phyloP scores from a whole-genome alignment of 1,139 yeast genomes.

The Taphrina wiesneri region DNA sequence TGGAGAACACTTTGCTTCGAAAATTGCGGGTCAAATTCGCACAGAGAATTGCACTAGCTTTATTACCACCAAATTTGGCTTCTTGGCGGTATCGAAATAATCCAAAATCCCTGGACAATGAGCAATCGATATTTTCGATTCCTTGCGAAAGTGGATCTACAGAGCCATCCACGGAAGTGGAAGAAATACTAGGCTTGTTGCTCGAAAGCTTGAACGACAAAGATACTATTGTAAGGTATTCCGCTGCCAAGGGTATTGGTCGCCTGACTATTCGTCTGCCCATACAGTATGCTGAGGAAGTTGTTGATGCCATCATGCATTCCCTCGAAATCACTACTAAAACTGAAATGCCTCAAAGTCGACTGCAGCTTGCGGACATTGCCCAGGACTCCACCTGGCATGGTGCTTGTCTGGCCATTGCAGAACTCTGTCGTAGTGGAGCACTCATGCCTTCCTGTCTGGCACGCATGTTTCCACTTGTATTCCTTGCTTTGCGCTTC shows the following conservation, averaged over 20 bases:
- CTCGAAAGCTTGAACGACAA: slow-evolving; percentile 45
- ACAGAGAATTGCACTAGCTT: slow-evolving; percentile 39
- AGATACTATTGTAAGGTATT: slow-evolving; percentile 51
- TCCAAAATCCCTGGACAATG: not conserved
- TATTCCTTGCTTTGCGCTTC: slow-evolving; percentile 53
- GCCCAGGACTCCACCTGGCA: slow-evolving; percentile 50
- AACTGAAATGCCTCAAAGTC: slow-evolving; percentile 19
- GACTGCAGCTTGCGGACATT: slow-evolving; percentile 30
- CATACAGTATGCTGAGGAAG: slow-evolving; percentile 45
- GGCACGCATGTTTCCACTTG: slow-evolving; percentile 39
- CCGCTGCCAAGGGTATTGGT: slow-evolving; percentile 54
- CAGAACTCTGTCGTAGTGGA: slow-evolving; percentile 50
- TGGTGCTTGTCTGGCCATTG: slow-evolving; percentile 51
- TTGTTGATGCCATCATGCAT: slow-evolving; percentile 45
- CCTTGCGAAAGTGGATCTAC: not conserved
- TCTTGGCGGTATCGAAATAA: slow-evolving; percentile 27
- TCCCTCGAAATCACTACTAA: slow-evolving; percentile 43
- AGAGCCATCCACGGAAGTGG: slow-evolving; percentile 45
- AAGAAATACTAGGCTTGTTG: slow-evolving; percentile 49
- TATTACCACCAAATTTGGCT: slow-evolving; percentile 36
- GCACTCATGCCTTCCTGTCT: slow-evolving; percentile 40
- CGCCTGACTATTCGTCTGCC: slow-evolving; percentile 46
- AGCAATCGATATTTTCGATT: no score
- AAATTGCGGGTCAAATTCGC: slow-evolving; percentile 40
- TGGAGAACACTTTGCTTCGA: slow-evolving; percentile 35